Percentiles rank a stretch among this genome's conserved stretches.
These are phyloP conservation scores for Perilla frutescens DNA, from an alignment of 257 asterid genomes.

Conservation along the genomic window DNA sequence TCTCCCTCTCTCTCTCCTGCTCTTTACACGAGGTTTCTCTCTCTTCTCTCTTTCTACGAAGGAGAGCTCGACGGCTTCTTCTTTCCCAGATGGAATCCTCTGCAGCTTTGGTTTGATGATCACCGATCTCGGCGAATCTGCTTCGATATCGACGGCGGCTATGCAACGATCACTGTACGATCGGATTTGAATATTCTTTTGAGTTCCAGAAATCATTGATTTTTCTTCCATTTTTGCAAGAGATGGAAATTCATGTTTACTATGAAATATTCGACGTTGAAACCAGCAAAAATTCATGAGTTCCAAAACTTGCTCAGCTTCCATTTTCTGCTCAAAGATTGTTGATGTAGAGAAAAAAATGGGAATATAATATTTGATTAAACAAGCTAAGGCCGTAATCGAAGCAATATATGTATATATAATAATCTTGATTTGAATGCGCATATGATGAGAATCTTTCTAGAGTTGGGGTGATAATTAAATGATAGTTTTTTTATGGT, in stretches of 20 bases:
- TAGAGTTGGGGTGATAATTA: not conserved
- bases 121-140: not conserved
- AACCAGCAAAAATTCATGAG: constrained; percentile 47
- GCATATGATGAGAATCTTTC: constrained; percentile 24
- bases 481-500: not conserved
- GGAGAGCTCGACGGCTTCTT: not conserved
- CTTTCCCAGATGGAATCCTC: constrained; percentile 35
- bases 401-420: not conserved
- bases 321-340: not conserved
- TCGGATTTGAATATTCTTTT: constrained; percentile 28
- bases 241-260: constrained; percentile 6
- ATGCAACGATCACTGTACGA: constrained; percentile 45
- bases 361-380: not conserved
- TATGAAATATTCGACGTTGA: constrained; percentile 35
- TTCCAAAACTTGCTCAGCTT: constrained; percentile 1
- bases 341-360: not conserved
- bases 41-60: not conserved
- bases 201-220: constrained; percentile 4
- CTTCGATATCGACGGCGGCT: not conserved
- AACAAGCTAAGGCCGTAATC: not conserved
- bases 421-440: constrained; percentile 13
- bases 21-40: not conserved
- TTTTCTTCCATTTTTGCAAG: constrained; percentile 4
- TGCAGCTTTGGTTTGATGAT: constrained; percentile 35
- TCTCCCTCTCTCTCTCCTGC: not conserved